Conservation (phyloP, 2,329 filamentous ascomycete species). For the Aspergillus intermedius region DNA sequence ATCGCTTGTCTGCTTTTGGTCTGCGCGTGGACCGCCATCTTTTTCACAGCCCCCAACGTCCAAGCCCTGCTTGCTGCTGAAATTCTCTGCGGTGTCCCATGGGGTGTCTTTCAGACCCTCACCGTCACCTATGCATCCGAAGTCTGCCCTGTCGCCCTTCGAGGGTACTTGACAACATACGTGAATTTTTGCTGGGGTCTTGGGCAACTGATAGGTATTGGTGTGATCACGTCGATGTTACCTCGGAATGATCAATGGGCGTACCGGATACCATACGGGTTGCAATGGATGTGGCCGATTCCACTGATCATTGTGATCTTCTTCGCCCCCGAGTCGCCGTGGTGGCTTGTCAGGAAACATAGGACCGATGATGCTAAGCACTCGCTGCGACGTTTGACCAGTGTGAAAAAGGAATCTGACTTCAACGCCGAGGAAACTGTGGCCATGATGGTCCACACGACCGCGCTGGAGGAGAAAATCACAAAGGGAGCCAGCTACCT, state of each 20-base stretch:
- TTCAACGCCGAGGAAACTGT: slow-evolving; percentile 80
- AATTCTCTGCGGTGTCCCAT: slow-evolving; percentile 46
- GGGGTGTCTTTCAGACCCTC: slow-evolving; percentile 48
- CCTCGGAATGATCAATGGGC: slow-evolving; percentile 44
- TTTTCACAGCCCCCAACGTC: slow-evolving; percentile 46
- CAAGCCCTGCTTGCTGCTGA: slow-evolving; percentile 44
- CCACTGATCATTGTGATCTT: slow-evolving; percentile 43
- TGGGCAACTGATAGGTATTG: slow-evolving; percentile 47
- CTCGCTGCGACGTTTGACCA: slow-evolving; percentile 40
- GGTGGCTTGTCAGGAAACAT: slow-evolving; percentile 46
- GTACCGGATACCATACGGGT: slow-evolving; percentile 46
- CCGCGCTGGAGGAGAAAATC: slow-evolving; percentile 68
- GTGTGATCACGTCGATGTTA: slow-evolving; percentile 46
- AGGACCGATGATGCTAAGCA: slow-evolving; percentile 43
- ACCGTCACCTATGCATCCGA: slow-evolving; percentile 44
- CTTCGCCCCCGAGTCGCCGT: slow-evolving; percentile 47
- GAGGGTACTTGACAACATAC: slow-evolving; percentile 42
- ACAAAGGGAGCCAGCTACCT: slow-evolving; percentile 67
- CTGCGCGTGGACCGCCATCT: slow-evolving; percentile 44
- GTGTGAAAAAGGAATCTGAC: slow-evolving; percentile 50
- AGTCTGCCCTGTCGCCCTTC: slow-evolving; percentile 41
- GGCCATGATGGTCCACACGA: slow-evolving; percentile 89
- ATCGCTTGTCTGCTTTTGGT: slow-evolving; percentile 42
- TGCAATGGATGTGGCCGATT: slow-evolving; percentile 51
- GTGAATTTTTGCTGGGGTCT: slow-evolving; percentile 44